A percentile compares a stretch with the other conserved stretches of the same genome.
phyloP scores from a whole-genome alignment of 108 stramenopile genomes.

The Cyclotella baltica region DNA sequence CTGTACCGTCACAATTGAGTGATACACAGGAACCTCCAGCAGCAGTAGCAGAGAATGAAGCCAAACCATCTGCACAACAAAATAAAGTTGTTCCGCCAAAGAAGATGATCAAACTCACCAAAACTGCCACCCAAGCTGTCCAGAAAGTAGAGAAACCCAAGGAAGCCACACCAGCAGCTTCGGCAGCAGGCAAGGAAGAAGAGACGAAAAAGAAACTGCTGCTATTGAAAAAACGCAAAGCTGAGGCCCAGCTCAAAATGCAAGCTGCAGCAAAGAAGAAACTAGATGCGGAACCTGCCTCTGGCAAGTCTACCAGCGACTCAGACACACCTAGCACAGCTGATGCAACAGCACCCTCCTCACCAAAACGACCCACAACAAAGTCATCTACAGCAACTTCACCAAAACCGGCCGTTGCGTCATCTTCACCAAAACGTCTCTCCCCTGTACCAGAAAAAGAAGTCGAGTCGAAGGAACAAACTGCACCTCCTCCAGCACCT shows the following conservation, averaged over 20 bases:
- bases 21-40: slow-evolving; percentile 10
- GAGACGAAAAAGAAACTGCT: slow-evolving; percentile 46
- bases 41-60: slow-evolving; percentile 10
- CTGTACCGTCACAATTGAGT: background rate
- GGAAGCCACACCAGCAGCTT: slow-evolving; percentile 6
- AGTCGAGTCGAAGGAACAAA: background rate
- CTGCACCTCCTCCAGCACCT: slow-evolving; percentile 6
- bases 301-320: slow-evolving; percentile 1
- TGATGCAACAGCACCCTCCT: background rate
- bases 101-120: background rate
- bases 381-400: background rate
- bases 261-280: slow-evolving; percentile 29
- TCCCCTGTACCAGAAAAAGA: slow-evolving; percentile 33
- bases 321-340: background rate
- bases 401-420: background rate
- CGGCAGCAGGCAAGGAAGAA: slow-evolving; percentile 33
- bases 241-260: slow-evolving; percentile 32
- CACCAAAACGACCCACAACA: background rate
- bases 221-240: slow-evolving; percentile 44
- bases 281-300: slow-evolving; percentile 17
- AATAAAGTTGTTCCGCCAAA: background rate
- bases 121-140: no score
- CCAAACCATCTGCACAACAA: slow-evolving; percentile 1
- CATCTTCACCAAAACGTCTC: slow-evolving; percentile 22
- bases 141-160: background rate